Percentiles rank a stretch among this genome's conserved stretches.
Conservation (phyloP, 129 eudicot species). For the Flaveria brownii region DNA sequence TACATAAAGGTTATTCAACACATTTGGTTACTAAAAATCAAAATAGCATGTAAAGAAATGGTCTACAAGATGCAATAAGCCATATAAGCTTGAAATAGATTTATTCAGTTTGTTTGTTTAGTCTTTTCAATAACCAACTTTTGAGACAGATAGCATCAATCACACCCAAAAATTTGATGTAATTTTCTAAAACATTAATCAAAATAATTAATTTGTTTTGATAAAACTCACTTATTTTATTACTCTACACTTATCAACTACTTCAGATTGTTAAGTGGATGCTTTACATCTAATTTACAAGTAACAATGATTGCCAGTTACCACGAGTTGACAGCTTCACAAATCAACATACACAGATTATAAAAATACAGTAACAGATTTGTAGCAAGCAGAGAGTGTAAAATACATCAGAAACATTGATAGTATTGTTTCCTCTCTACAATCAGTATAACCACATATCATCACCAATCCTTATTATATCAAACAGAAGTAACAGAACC, state of each 20-base stretch:
- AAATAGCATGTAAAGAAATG: conserved; percentile 5
- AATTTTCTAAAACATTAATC: background rate
- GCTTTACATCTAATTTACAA: background rate
- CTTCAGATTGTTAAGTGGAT: background rate
- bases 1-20: conserved; percentile 15
- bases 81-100: background rate
- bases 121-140: background rate
- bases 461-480: too few species aligned
- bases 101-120: background rate
- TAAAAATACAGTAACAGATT: background rate
- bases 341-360: background rate
- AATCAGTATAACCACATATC: too few species aligned
- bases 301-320: background rate
- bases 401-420: background rate
- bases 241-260: background rate
- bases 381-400: background rate
- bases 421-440: too few species aligned
- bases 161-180: background rate
- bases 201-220: background rate
- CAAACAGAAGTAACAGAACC: too few species aligned
- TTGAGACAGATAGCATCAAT: background rate
- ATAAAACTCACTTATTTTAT: background rate
- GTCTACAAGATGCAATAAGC: conserved; percentile 5
- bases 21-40: background rate
- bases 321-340: background rate